Percentiles rank a stretch among this genome's conserved stretches.
These are phyloP conservation scores for Globisporangium abappressorium DNA, from an alignment of 352 stramenopile genomes.

Conservation along the genomic window DNA sequence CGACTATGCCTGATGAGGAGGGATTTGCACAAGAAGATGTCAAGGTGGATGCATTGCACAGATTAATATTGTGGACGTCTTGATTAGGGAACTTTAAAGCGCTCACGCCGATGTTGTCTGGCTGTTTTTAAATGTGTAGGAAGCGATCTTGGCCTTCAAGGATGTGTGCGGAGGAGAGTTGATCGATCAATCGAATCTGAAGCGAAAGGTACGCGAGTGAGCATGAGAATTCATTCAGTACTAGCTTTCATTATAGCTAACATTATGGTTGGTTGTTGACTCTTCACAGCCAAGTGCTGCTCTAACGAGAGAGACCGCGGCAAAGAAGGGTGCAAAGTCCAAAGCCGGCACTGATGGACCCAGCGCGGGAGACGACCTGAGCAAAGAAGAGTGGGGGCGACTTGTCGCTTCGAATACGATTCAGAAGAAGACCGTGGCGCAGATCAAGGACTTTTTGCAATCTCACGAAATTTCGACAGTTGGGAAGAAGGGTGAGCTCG, in stretches of 20 bases:
- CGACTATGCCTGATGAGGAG: constrained; percentile 67
- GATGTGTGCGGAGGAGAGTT: constrained; percentile 49
- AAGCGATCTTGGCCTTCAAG: constrained; percentile 42
- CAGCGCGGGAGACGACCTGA: constrained; percentile 34
- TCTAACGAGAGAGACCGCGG: constrained; percentile 18
- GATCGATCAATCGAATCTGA: constrained; percentile 45
- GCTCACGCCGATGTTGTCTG: neutral
- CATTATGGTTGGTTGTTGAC: neutral
- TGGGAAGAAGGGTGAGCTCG: constrained; percentile 66
- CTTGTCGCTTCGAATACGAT: constrained; percentile 48
- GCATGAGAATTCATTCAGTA: neutral
- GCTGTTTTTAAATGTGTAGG: constrained; percentile 18
- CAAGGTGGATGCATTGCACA: constrained; percentile 30
- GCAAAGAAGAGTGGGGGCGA: constrained; percentile 46
- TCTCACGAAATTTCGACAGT: constrained; percentile 37
- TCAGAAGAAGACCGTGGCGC: constrained; percentile 68
- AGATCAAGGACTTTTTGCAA: constrained; percentile 69
- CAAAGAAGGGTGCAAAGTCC: constrained; percentile 39
- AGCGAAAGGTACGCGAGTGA: constrained; percentile 39
- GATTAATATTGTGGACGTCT: neutral
- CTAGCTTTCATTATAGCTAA: neutral
- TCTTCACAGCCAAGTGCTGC: constrained; percentile 24
- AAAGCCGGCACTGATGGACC: constrained; percentile 19
- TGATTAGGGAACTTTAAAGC: neutral
- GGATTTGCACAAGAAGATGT: constrained; percentile 69